Percentiles rank a stretch among this genome's conserved stretches.
Evolutionary conservation across 164 flowering plant genomes (phyloP).

Genomic region (Aristolochia fimbriata): DNA sequence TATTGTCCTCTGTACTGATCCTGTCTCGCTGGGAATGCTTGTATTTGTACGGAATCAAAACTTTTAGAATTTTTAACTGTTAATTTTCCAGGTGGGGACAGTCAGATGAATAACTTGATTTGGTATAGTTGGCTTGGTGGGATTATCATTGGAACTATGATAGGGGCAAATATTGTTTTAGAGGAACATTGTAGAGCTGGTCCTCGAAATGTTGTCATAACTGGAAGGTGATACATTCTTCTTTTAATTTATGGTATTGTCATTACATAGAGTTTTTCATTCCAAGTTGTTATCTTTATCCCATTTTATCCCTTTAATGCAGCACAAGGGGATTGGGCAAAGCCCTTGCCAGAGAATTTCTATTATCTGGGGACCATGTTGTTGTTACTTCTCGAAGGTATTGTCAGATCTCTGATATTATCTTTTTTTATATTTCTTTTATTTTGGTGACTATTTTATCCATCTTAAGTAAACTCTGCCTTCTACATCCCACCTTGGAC

Average conservation of each 20-base stretch:
- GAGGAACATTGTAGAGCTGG: constrained; percentile 86
- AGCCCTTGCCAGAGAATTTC: constrained; percentile 95
- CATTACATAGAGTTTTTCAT: no score
- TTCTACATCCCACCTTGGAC: constrained; percentile 7
- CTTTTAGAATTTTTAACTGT: not conserved
- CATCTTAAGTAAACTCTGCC: not conserved
- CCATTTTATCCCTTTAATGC: constrained; percentile 6
- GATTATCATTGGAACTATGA: constrained; percentile 87
- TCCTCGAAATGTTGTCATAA: constrained; percentile 86
- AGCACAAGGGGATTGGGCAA: constrained; percentile 96
- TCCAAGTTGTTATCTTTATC: not conserved
- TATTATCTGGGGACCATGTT: constrained; percentile 93
- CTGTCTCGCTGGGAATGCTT: no score
- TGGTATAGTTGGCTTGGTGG: constrained; percentile 99
- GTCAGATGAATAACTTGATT: constrained; percentile 64
- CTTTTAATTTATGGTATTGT: constrained; percentile 1
- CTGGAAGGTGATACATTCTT: constrained; percentile 62
- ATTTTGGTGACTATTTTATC: constrained; percentile 1
- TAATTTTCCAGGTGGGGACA: constrained; percentile 64
- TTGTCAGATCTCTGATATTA: constrained; percentile 3
- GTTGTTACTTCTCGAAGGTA: constrained; percentile 93
- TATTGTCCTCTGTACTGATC: no score
- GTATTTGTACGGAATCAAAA: not conserved
- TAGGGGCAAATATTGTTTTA: constrained; percentile 87
- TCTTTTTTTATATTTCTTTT: not conserved